Percentiles rank a stretch among this genome's conserved stretches.
Conservation (phyloP, 1,284 basidiomycete genomes). For the Cutaneotrichosporon mucoides region DNA sequence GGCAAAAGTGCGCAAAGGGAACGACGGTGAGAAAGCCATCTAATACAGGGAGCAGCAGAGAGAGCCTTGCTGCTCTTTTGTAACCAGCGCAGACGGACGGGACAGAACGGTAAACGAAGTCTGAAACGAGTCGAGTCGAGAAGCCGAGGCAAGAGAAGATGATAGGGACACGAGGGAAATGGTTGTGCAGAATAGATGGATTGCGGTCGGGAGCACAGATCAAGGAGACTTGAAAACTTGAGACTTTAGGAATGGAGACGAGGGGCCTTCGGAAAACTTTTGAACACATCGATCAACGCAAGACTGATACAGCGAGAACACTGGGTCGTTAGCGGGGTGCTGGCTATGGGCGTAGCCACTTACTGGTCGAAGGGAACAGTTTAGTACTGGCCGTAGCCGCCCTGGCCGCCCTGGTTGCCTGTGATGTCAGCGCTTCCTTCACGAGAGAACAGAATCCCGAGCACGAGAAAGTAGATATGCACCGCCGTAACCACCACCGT, state of each 20-base stretch:
- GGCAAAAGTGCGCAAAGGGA: not conserved
- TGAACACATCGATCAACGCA: conserved; percentile 7
- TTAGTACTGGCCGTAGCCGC: conserved; percentile 39
- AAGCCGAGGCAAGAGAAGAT: not conserved
- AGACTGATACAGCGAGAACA: conserved; percentile 8
- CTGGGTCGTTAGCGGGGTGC: not conserved
- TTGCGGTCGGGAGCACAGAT: conserved; percentile 7
- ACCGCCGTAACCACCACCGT: conserved; percentile 30
- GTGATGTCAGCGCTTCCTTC: conserved; percentile 10
- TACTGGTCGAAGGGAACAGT: conserved; percentile 10
- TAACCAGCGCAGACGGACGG: not conserved
- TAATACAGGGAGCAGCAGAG: conserved; percentile 1
- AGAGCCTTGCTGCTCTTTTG: not conserved
- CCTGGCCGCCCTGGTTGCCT: conserved; percentile 28
- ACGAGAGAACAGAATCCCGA: too few relatives aligned
- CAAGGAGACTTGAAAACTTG: conserved; percentile 3
- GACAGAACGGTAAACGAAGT: conserved; percentile 1
- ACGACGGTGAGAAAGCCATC: conserved; percentile 3
- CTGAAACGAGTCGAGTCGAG: conserved; percentile 1
- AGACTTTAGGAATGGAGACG: not conserved
- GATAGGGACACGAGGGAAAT: not conserved
- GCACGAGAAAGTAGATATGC: conserved; percentile 2
- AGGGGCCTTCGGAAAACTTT: not conserved
- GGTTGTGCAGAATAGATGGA: conserved; percentile 1
- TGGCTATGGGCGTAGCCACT: not conserved